Evolutionary conservation across 106 monocot species (phyloP).

Genomic region (Apostasia shenzhenica): DNA sequence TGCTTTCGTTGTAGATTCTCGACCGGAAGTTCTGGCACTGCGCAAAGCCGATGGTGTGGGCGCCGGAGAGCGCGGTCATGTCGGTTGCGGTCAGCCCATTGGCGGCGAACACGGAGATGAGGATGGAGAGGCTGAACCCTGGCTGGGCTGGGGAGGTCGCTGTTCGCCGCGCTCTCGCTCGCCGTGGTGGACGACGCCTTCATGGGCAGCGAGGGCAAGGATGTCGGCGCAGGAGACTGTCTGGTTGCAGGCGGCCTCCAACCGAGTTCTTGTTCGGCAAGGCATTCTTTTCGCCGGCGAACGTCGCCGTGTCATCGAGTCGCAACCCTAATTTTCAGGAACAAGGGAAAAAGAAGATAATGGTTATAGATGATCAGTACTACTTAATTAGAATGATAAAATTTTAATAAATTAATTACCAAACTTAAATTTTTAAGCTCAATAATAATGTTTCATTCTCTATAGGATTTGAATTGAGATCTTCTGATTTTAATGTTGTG

Average conservation of each 20-base stretch:
- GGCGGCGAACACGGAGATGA: constrained; percentile 3
- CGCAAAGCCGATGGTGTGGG: constrained; percentile 13
- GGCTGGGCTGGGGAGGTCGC: constrained; percentile 4
- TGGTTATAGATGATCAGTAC: no score
- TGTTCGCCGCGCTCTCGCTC: constrained; percentile 5
- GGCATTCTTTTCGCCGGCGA: constrained; percentile 21
- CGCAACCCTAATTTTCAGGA: constrained; percentile 11
- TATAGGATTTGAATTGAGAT: no score
- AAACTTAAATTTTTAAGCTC: no score
- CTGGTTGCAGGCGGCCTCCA: constrained; percentile 11
- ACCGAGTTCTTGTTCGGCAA: constrained; percentile 18
- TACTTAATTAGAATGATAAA: no score
- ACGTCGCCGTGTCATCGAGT: constrained; percentile 11
- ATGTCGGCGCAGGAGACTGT: constrained; percentile 85
- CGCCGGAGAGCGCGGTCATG: constrained; percentile 7
- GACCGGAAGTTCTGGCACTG: constrained; percentile 3
- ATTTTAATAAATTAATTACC: no score
- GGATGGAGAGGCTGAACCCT: background rate
- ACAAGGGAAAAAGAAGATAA: no score
- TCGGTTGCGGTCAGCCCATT: constrained; percentile 2
- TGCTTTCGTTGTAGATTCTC: constrained; percentile 9
- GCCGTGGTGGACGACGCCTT: constrained; percentile 4
- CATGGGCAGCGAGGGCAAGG: constrained; percentile 56
- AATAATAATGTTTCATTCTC: no score
- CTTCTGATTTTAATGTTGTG: no score